phyloP scores from a whole-genome alignment of 1,284 basidiomycete species.

The Xerocomus nothofagi region DNA sequence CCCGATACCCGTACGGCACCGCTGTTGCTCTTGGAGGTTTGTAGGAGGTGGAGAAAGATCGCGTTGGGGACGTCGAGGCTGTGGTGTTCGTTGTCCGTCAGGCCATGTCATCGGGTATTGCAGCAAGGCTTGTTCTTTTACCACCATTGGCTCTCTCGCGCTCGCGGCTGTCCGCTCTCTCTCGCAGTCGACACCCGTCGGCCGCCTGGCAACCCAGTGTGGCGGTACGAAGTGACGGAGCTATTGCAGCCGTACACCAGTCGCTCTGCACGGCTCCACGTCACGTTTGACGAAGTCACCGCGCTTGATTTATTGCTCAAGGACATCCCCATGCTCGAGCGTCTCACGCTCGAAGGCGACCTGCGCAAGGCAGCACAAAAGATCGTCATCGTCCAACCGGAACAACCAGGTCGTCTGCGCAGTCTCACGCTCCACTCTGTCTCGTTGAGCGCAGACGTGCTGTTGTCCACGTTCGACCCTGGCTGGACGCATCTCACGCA shows the following conservation, averaged over 20 bases:
- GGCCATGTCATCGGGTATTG: constrained; percentile 9
- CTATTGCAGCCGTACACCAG: constrained; percentile 23
- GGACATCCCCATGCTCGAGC: constrained; percentile 20
- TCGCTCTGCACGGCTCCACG: constrained; percentile 9
- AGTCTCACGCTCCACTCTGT: constrained; percentile 13
- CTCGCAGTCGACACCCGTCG: constrained; percentile 23
- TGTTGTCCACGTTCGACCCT: constrained; percentile 14
- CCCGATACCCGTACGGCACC: constrained; percentile 26
- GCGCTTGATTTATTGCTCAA: constrained; percentile 17
- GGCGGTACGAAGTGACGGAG: constrained; percentile 26
- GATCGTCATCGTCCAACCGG: constrained; percentile 10
- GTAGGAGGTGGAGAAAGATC: constrained; percentile 24
- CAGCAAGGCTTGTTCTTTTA: constrained; percentile 20
- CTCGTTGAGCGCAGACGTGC: constrained; percentile 1
- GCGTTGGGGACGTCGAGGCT: constrained; percentile 25
- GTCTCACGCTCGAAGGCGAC: constrained; percentile 23
- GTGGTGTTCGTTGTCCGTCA: constrained; percentile 24
- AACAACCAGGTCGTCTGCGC: constrained; percentile 2
- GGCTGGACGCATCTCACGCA: constrained; percentile 20
- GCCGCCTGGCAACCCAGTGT: constrained; percentile 17
- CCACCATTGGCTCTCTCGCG: constrained; percentile 21
- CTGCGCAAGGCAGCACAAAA: constrained; percentile 1
- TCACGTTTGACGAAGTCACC: constrained; percentile 20
- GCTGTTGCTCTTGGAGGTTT: constrained; percentile 21
- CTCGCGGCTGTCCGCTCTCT: constrained; percentile 17